These are phyloP conservation scores for Thielaviopsis euricoi DNA, from an alignment of 2,329 filamentous ascomycete genomes.

Conservation along the genomic window DNA sequence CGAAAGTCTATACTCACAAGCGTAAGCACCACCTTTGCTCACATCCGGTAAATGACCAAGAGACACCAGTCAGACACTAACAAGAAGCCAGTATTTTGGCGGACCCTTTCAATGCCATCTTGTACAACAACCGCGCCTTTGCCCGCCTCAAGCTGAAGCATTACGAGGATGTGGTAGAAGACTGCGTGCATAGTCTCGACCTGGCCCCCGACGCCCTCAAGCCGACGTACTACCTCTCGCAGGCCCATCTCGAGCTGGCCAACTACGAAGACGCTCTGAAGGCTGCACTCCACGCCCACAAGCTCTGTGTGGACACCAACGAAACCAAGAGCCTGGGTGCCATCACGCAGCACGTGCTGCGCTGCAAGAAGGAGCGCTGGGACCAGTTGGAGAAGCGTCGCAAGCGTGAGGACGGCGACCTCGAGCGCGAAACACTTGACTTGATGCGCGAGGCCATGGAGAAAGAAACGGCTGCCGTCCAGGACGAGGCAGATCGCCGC, in stretches of 20 bases:
- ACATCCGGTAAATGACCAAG: not conserved
- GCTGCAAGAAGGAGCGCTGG: constrained; percentile 77
- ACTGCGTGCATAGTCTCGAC: constrained; percentile 60
- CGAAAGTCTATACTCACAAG: constrained; percentile 56
- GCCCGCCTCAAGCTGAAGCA: constrained; percentile 56
- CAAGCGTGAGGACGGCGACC: constrained; percentile 33
- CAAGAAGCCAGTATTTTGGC: constrained; percentile 45
- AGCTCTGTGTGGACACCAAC: constrained; percentile 43
- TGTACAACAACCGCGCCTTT: constrained; percentile 85
- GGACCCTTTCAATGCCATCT: constrained; percentile 57
- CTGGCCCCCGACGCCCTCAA: constrained; percentile 57
- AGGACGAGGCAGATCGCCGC: constrained; percentile 29
- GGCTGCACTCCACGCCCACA: constrained; percentile 62
- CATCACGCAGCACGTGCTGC: constrained; percentile 57
- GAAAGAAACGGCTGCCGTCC: constrained; percentile 19
- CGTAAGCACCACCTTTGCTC: constrained; percentile 27
- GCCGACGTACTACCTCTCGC: constrained; percentile 65
- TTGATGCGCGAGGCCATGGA: constrained; percentile 32
- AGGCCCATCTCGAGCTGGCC: constrained; percentile 62
- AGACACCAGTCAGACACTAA: not conserved
- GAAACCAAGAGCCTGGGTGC: constrained; percentile 48
- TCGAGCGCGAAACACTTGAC: constrained; percentile 43
- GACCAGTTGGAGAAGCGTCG: constrained; percentile 52
- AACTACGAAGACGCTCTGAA: constrained; percentile 36
- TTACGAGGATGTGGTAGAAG: constrained; percentile 60